Evolutionary conservation across 805 yeast genomes (phyloP).

Genomic region (Hanseniaspora osmophila): DNA sequence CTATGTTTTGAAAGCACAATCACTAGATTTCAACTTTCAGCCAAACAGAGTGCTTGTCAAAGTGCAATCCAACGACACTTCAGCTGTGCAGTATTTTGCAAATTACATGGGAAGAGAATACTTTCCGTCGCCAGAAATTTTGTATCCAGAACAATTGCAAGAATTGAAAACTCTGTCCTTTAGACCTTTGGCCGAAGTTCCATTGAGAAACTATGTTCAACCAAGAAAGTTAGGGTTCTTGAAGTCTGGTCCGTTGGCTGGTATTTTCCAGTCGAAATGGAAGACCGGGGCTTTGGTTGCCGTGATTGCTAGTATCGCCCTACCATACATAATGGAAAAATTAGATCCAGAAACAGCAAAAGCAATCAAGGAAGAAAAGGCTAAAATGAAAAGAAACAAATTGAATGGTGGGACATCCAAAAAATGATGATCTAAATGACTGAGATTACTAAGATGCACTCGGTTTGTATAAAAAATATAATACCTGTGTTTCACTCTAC

Average conservation of each 20-base stretch:
- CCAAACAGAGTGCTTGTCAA: slow-evolving; percentile 21
- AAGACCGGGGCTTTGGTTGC: slow-evolving; percentile 20
- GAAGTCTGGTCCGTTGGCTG: slow-evolving; percentile 25
- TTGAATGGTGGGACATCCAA: slow-evolving; percentile 3
- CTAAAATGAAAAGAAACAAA: slow-evolving; percentile 15
- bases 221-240: slow-evolving; percentile 22
- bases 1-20: slow-evolving; percentile 17
- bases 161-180: slow-evolving; percentile 15
- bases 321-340: slow-evolving; percentile 26
- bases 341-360: slow-evolving; percentile 29
- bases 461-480: too few species aligned
- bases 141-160: slow-evolving; percentile 18
- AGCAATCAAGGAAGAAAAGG: slow-evolving; percentile 20
- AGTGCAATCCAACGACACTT: slow-evolving; percentile 8
- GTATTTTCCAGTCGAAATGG: slow-evolving; percentile 24
- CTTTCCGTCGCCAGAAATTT: slow-evolving; percentile 21
- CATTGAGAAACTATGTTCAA: slow-evolving; percentile 23
- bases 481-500: too few species aligned
- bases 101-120: slow-evolving; percentile 22
- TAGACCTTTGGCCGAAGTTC: slow-evolving; percentile 15
- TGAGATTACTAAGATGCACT: too few species aligned
- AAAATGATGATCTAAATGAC: background rate
- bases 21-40: slow-evolving; percentile 20
- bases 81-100: slow-evolving; percentile 13
- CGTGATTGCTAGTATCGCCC: slow-evolving; percentile 11